Base-by-base conservation (phyloP, 116 monocot genomes). In the Phalaenopsis hybrid region DNA sequence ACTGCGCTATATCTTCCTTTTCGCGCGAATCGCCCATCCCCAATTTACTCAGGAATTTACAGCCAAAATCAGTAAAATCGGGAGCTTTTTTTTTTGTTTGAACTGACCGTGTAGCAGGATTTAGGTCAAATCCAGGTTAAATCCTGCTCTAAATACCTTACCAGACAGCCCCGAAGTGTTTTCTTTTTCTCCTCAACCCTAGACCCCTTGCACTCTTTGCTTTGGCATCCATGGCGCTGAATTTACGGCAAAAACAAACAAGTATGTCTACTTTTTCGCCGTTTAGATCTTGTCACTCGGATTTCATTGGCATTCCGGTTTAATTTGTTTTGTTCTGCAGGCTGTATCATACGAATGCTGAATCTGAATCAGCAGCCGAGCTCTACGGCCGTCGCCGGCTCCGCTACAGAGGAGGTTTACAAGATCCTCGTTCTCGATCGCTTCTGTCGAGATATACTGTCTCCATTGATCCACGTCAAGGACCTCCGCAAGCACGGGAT, bases 401-500 rank as follows among this genome's bases (percentile, higher is more conserved):
- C 68, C 52, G 44, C 82, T 43, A 46, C 44, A 61, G 81, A 87
- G 33, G 89, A 88, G 68, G 88, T 88, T 41, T 97, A 94, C 91
- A 97, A 97, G 85, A 89, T 97, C 82, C 88, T 94, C 51, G 82
- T 97, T 78, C 89, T 94, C 77, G 96, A 97, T 65, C 81, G 81
- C 77, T 90, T 92, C 89, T 94, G 94, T 80, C 83, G 89, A 45
- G 88, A 88, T 63, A 63, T 97, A 69, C 92, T 97, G 67, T 90
- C 94, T 31, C 94, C 96, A 28, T 57, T 97, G 80, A 92, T 97
- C 88, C 89, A 90, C 79, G 94, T 97, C 28, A 87, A 86, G 79
- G 94, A 97, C 81, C 89, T 97, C 52, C 92, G 96, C 31, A 87
- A 87, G 84, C 96, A 97, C 82, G 94, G 94, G 21, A 81, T 97